Conservation (phyloP, 2,329 filamentous ascomycete species). For the Penicillium digitatum region DNA sequence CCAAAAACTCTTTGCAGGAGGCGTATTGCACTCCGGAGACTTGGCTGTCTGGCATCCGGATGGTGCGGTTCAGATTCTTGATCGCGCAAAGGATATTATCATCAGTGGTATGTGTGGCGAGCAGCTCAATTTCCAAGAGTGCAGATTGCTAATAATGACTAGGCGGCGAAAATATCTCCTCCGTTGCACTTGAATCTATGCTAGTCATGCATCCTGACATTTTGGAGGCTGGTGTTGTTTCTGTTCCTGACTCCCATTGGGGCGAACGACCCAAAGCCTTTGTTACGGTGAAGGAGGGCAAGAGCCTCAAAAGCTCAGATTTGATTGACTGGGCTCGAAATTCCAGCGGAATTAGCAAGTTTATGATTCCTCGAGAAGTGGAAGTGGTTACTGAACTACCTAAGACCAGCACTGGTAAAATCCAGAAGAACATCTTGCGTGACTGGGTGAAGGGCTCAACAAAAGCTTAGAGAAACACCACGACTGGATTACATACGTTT, state of each 20-base stretch:
- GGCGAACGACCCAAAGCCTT: conserved; percentile 95
- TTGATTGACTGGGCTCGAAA: conserved; percentile 84
- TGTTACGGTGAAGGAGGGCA: conserved; percentile 72
- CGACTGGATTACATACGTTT: not conserved
- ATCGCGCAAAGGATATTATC: conserved; percentile 96
- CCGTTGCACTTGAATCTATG: conserved; percentile 85
- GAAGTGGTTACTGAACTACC: conserved; percentile 84
- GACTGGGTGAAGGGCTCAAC: conserved; percentile 68
- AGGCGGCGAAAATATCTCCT: conserved; percentile 97
- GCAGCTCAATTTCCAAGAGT: not conserved
- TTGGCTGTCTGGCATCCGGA: conserved; percentile 90
- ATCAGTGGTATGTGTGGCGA: conserved; percentile 66
- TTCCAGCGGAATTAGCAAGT: conserved; percentile 75
- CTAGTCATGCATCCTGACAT: conserved; percentile 82
- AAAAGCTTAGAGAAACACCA: not conserved
- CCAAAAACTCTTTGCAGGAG: conserved; percentile 78
- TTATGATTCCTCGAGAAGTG: conserved; percentile 74
- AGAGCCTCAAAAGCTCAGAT: conserved; percentile 58
- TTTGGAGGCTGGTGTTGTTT: conserved; percentile 86
- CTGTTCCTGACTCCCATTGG: conserved; percentile 84
- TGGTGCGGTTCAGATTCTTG: conserved; percentile 84
- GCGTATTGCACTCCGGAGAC: conserved; percentile 83
- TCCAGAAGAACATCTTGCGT: conserved; percentile 88
- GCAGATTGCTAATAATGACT: conserved; percentile 3
- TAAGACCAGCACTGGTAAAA: conserved; percentile 95